Conservation (phyloP, 192 early-diverging fungal genomes). For the Gryganskiella cystojenkinii region DNA sequence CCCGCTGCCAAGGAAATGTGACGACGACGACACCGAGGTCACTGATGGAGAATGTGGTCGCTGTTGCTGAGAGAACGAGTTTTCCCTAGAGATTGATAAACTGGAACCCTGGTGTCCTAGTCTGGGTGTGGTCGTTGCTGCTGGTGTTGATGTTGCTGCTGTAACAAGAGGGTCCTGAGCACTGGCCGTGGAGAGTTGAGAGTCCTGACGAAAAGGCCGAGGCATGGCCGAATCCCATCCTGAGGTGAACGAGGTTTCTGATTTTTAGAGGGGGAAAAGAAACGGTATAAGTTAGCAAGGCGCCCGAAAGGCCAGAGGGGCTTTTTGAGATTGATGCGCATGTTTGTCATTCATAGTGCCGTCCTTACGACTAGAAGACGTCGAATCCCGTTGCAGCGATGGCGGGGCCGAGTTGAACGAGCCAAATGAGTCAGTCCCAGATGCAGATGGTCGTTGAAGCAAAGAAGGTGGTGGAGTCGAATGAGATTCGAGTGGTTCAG, state of each 20-base stretch:
- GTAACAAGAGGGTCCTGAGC: no score
- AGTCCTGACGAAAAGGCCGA: slow-evolving; percentile 31
- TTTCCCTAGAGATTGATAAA: neutral
- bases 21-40: neutral
- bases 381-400: slow-evolving; percentile 11
- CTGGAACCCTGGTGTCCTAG: slow-evolving; percentile 12
- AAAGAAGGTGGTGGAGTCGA: neutral
- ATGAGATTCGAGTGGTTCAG: slow-evolving; percentile 8
- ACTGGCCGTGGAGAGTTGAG: slow-evolving; percentile 2
- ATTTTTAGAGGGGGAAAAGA: neutral
- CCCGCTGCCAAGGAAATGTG: neutral
- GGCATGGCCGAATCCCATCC: neutral
- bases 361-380: slow-evolving; percentile 26
- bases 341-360: neutral
- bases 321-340: neutral
- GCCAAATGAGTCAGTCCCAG: no score
- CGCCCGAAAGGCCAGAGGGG: neutral
- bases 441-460: neutral
- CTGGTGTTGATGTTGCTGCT: neutral
- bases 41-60: neutral
- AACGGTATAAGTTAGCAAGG: neutral
- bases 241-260: neutral
- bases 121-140: neutral
- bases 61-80: slow-evolving; percentile 15
- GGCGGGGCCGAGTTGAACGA: neutral